Conservation (phyloP, 1,284 basidiomycete species). For the Microbotryum violaceum region DNA sequence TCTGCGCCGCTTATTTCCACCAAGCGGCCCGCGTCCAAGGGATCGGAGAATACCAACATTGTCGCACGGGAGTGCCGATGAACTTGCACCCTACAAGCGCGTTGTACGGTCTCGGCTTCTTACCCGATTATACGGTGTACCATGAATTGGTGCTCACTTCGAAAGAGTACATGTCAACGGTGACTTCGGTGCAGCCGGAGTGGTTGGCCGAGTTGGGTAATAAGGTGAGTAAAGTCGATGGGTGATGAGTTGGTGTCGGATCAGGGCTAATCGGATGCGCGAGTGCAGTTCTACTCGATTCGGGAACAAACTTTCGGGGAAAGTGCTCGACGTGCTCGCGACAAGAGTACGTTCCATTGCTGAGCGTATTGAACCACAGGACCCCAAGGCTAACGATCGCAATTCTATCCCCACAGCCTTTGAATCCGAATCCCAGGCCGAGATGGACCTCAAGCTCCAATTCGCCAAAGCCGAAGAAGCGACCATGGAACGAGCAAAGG, state of each 20-base stretch:
- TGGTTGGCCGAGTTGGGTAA: conserved; percentile 59
- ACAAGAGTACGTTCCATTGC: background rate
- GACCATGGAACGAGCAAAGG: conserved; percentile 18
- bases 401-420: conserved; percentile 7
- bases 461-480: conserved; percentile 27
- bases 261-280: background rate
- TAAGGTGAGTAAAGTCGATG: conserved; percentile 68
- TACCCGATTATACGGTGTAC: conserved; percentile 89
- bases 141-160: conserved; percentile 87
- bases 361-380: no score
- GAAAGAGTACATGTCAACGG: conserved; percentile 92
- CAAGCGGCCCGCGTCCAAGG: conserved; percentile 97
- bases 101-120: conserved; percentile 89
- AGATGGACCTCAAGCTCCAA: conserved; percentile 30
- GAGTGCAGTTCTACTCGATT: conserved; percentile 4
- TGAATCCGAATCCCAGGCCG: conserved; percentile 24
- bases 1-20: conserved; percentile 97
- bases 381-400: background rate
- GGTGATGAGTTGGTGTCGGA: conserved; percentile 50
- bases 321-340: background rate
- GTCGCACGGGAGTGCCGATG: conserved; percentile 84
- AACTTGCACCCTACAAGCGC: conserved; percentile 95
- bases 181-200: conserved; percentile 88
- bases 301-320: background rate
- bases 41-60: conserved; percentile 97